Evolutionary conservation across 345 rosid genomes (phyloP), one percentile per base, ranked within the genome.

Genomic region (Arabis alpina): DNA sequence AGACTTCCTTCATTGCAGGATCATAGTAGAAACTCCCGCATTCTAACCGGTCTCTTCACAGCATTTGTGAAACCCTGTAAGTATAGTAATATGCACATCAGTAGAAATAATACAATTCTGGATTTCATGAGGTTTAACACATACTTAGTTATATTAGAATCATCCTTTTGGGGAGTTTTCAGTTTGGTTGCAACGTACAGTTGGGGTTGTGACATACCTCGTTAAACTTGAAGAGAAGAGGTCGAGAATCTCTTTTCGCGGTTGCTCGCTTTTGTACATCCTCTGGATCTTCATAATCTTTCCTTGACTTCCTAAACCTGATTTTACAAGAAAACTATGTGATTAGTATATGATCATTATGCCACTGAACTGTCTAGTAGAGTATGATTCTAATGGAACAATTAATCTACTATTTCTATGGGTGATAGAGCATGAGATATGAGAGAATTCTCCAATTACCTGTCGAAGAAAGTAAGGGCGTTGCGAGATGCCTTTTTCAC

Each of bases 61-160:
- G 96, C 96, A 76, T 92, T 92, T 56, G 98, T 92, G 78, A 82
- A 92, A 70, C 94, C 97, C 96, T 93, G 82, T 42, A 69, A 7
- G 67, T 23, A 54, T 13, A 43, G 9, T 42, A 8, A 24, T 23
- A 32, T 3, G 42, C 40, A 61, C 39, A 41, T 70, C 52, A 76
- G 40, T 19, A 4, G 9, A 7, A 14, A 8, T 45, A 32, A n/a
- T 10, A 53, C 42, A 30, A 23, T 40, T 42, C 25, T 25, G 8
- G 48, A 40, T 45, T 41, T 24, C 24, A 5, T 42, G 43, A n/a
- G 24, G 50, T 28, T 53, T 8, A 43, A 36, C 8, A 36, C 32
- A 8, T 28, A 43, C 3, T 45, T 50, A 8, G 49, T 15, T 3
- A 55, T 58, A 19, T 16, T 50, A 51, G 9, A 45, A 40, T 42